Evolutionary conservation across 2,329 filamentous ascomycete species (phyloP).

Genomic region (Monilinia aucupariae): DNA sequence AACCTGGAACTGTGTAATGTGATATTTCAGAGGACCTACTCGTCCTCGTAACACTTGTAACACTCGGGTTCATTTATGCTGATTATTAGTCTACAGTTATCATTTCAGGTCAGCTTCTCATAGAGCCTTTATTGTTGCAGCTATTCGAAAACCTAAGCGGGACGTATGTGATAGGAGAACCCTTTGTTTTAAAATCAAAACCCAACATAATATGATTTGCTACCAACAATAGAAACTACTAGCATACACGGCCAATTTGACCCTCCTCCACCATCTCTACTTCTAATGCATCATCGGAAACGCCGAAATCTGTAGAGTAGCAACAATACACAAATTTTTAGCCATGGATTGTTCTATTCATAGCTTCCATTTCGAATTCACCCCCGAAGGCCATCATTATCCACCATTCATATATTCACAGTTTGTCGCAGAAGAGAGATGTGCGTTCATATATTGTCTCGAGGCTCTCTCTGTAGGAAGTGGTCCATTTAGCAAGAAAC

Average conservation of each 20-base stretch:
- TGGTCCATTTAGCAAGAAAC: conserved; percentile 50
- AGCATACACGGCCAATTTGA: conserved; percentile 34
- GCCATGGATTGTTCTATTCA: conserved; percentile 23
- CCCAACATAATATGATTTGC: conserved; percentile 26
- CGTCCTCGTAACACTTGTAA: no score
- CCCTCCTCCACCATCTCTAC: conserved; percentile 31
- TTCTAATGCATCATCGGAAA: conserved; percentile 35
- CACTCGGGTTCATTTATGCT: no score
- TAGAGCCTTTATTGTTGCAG: not conserved
- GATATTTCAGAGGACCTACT: not conserved
- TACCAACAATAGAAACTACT: conserved; percentile 33
- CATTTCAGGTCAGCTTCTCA: not conserved
- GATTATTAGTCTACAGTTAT: no score
- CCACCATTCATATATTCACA: conserved; percentile 30
- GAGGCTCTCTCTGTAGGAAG: conserved; percentile 26
- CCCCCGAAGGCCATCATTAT: conserved; percentile 30
- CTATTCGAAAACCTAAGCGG: no score
- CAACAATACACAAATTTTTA: conserved; percentile 34
- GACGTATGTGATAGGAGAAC: no score
- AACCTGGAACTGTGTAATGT: not conserved
- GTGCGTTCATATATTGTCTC: conserved; percentile 29
- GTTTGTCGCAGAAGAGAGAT: conserved; percentile 25
- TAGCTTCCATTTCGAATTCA: conserved; percentile 22
- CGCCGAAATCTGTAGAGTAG: conserved; percentile 30
- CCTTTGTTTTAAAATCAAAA: conserved; percentile 14